Percentiles rank a stretch among this genome's conserved stretches.
phyloP scores from a whole-genome alignment of 768 basidiomycete species.

The Mycena chlorophos region DNA sequence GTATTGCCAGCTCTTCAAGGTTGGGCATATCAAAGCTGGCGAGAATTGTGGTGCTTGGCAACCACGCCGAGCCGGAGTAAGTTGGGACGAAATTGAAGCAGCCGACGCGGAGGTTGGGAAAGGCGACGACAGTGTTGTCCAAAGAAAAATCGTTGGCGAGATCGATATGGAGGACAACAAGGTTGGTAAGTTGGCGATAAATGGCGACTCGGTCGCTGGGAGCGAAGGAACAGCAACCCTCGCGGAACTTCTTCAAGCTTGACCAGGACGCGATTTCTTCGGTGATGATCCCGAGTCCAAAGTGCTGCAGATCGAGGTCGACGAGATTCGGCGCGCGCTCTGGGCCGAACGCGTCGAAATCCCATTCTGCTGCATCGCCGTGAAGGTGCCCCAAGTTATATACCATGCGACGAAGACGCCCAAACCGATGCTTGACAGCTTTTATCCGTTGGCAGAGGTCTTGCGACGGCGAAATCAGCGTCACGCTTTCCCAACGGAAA shows the following conservation, averaged over 20 bases:
- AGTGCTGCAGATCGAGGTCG: not conserved
- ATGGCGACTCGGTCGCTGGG: not conserved
- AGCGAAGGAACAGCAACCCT: not conserved
- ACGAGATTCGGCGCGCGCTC: not conserved
- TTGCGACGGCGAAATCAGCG: not conserved
- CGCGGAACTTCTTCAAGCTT: not conserved
- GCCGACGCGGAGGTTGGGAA: not conserved
- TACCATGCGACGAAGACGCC: not conserved
- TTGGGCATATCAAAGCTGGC: not conserved
- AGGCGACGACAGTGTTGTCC: not conserved
- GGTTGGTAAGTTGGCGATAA: not conserved
- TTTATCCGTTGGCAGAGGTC: not conserved
- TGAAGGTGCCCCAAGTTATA: not conserved
- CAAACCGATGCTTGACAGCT: not conserved
- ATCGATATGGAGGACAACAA: not conserved
- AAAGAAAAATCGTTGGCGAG: not conserved
- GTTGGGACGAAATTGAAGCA: not conserved
- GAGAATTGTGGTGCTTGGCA: not conserved
- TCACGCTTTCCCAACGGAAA: not conserved
- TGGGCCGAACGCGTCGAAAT: not conserved
- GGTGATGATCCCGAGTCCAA: not conserved
- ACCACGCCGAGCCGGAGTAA: not conserved
- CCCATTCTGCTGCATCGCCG: not conserved
- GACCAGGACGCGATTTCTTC: not conserved
- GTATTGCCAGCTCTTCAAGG: not conserved